Evolutionary conservation across 1,284 basidiomycete genomes (phyloP).

Genomic region (Apiotrichum porosum): DNA sequence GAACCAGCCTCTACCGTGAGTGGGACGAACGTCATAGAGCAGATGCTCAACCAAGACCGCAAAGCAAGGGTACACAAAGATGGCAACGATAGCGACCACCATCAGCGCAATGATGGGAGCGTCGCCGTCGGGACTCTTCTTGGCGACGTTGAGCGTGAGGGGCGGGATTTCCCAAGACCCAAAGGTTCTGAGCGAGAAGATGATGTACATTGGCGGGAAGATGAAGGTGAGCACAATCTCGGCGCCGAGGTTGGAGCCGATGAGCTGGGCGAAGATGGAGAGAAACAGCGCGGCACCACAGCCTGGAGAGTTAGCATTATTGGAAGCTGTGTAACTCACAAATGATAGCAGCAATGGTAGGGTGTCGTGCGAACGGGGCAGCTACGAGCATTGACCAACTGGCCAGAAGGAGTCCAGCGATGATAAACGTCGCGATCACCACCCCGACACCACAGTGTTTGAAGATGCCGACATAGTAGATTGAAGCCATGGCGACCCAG

Average conservation of each 20-base stretch:
- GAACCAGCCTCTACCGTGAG: slow-evolving; percentile 3
- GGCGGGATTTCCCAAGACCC: slow-evolving; percentile 62
- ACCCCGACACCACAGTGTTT: slow-evolving; percentile 58
- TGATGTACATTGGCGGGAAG: slow-evolving; percentile 69
- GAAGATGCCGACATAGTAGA: slow-evolving; percentile 65
- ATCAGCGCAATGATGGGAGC: slow-evolving; percentile 59
- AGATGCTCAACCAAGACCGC: slow-evolving; percentile 58
- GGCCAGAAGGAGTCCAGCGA: slow-evolving; percentile 54
- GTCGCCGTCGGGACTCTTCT: slow-evolving; percentile 59
- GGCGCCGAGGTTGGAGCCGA: slow-evolving; percentile 54
- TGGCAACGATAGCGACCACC: slow-evolving; percentile 60
- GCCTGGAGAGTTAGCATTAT: slow-evolving; percentile 33
- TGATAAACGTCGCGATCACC: slow-evolving; percentile 60
- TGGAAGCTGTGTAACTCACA: slow-evolving; percentile 10
- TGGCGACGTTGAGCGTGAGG: slow-evolving; percentile 54
- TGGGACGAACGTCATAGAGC: slow-evolving; percentile 56
- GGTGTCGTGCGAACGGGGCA: slow-evolving; percentile 24
- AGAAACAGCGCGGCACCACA: slow-evolving; percentile 63
- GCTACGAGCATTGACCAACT: slow-evolving; percentile 34
- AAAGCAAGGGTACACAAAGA: slow-evolving; percentile 66
- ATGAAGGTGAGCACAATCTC: slow-evolving; percentile 59
- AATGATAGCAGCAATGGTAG: slow-evolving; percentile 27
- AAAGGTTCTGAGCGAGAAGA: slow-evolving; percentile 64
- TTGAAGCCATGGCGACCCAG: slow-evolving; percentile 61
- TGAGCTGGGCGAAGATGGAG: slow-evolving; percentile 63